A percentile compares a stretch with the other conserved stretches of the same genome.
phyloP scores from a whole-genome alignment of 1,284 basidiomycete species.

The Irpex lacteus region DNA sequence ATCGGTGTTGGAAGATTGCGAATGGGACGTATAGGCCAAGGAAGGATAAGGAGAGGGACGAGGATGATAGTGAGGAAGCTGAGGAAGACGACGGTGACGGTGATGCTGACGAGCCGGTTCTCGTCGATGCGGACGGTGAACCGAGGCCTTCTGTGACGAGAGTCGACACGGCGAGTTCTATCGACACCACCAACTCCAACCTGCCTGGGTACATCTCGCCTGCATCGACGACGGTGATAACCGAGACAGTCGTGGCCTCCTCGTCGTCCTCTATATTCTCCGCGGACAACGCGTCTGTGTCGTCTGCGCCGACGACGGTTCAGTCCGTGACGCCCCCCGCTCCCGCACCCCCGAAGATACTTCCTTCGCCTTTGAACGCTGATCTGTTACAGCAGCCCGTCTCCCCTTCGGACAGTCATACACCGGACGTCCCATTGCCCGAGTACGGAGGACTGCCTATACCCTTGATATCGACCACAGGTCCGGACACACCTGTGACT shows the following conservation, averaged over 20 bases:
- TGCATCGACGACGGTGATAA: conserved; percentile 27
- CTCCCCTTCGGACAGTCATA: neutral
- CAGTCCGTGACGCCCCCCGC: conserved; percentile 16
- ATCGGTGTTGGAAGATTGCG: conserved; percentile 88
- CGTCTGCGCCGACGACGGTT: conserved; percentile 27
- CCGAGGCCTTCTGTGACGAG: neutral
- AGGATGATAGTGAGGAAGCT: conserved; percentile 27
- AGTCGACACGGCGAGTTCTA: neutral
- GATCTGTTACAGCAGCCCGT: neutral
- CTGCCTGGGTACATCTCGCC: conserved; percentile 24
- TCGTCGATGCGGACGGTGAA: neutral
- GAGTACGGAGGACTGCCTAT: conserved; percentile 42
- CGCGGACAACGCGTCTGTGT: conserved; percentile 23
- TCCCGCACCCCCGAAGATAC: neutral
- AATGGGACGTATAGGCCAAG: conserved; percentile 53
- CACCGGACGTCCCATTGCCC: conserved; percentile 8
- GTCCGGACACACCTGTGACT: conserved; percentile 36
- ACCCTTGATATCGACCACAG: conserved; percentile 53
- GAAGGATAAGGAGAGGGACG: conserved; percentile 29
- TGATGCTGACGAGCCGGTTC: conserved; percentile 3
- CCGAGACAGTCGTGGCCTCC: conserved; percentile 17
- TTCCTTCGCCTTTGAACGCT: neutral
- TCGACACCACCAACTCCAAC: neutral
- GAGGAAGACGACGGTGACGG: conserved; percentile 23
- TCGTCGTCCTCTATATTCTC: conserved; percentile 21